Percentiles rank a stretch among this genome's conserved stretches.
Conservation (phyloP, 352 stramenopile genomes). For the Globisporangium cylindrosporum region DNA sequence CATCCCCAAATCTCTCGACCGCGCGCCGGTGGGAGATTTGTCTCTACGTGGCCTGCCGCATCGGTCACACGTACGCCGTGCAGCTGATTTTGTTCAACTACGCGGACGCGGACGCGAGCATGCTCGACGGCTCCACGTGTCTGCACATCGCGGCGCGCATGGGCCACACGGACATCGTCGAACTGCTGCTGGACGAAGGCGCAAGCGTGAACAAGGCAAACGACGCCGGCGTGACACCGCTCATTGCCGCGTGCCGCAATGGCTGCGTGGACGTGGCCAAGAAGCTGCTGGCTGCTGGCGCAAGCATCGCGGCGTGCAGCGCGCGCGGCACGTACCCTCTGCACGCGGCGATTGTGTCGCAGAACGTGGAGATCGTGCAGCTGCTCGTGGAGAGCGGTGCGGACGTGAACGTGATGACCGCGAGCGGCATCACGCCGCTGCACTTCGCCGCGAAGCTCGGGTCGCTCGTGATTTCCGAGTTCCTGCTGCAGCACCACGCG, state of each 20-base stretch:
- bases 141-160: conserved; percentile 73
- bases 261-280: conserved; percentile 55
- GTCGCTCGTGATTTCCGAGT: conserved; percentile 53
- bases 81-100: conserved; percentile 78
- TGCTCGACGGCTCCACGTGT: conserved; percentile 64
- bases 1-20: conserved; percentile 38
- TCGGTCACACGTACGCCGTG: conserved; percentile 70
- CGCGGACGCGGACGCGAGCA: conserved; percentile 51
- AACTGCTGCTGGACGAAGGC: conserved; percentile 61
- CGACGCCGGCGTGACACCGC: conserved; percentile 57
- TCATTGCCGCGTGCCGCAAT: conserved; percentile 70
- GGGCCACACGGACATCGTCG: conserved; percentile 61
- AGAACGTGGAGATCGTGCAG: conserved; percentile 65
- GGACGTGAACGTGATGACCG: conserved; percentile 66
- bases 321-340: conserved; percentile 59
- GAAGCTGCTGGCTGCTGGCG: conserved; percentile 46
- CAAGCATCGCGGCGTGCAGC: conserved; percentile 40
- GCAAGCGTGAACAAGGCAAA: conserved; percentile 62
- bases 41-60: conserved; percentile 67
- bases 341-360: conserved; percentile 62
- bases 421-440: conserved; percentile 70
- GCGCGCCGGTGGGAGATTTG: conserved; percentile 70
- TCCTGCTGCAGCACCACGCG: conserved; percentile 60
- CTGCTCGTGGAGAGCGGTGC: conserved; percentile 59
- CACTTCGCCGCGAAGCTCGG: conserved; percentile 75